phyloP scores from a whole-genome alignment of 2,329 filamentous ascomycete genomes.

The Curvularia hawaiiensis region DNA sequence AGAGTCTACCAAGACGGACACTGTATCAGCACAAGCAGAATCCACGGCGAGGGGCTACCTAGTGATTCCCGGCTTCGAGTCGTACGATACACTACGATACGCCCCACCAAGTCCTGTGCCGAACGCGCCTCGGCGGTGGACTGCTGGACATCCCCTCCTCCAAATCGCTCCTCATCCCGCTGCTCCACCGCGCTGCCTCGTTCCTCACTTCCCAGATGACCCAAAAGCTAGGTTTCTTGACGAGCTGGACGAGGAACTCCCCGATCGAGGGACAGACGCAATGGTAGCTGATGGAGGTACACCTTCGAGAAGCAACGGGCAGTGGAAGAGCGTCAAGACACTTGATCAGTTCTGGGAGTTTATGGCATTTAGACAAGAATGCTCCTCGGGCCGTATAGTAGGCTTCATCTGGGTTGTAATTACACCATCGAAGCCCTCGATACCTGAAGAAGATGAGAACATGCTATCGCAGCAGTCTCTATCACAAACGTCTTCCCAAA shows the following conservation, averaged over 20 bases:
- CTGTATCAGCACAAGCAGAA: constrained; percentile 28
- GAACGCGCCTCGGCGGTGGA: constrained; percentile 51
- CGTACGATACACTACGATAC: constrained; percentile 79
- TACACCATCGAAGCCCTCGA: constrained; percentile 58
- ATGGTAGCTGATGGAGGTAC: constrained; percentile 47
- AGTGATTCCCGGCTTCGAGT: constrained; percentile 83
- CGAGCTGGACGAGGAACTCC: constrained; percentile 84
- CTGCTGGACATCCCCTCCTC: constrained; percentile 71
- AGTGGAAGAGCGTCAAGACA: constrained; percentile 82
- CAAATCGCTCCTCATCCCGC: constrained; percentile 71
- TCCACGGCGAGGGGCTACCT: constrained; percentile 73
- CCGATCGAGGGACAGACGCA: constrained; percentile 53
- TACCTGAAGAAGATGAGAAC: constrained; percentile 40
- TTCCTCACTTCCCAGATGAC: constrained; percentile 93
- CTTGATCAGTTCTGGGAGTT: constrained; percentile 98
- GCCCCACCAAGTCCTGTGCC: constrained; percentile 62
- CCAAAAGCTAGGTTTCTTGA: constrained; percentile 89
- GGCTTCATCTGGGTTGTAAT: constrained; percentile 96
- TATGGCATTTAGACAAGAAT: constrained; percentile 97
- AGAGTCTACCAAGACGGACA: constrained; percentile 27
- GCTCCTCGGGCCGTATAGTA: constrained; percentile 87
- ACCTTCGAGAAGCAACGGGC: constrained; percentile 61
- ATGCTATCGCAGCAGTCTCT: constrained; percentile 32
- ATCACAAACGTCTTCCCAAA: constrained; percentile 25
- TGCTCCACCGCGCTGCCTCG: constrained; percentile 79